These are phyloP conservation scores for Pontederia crassipes DNA, from an alignment of 176 grass and related monocot species.

Conservation along the genomic window DNA sequence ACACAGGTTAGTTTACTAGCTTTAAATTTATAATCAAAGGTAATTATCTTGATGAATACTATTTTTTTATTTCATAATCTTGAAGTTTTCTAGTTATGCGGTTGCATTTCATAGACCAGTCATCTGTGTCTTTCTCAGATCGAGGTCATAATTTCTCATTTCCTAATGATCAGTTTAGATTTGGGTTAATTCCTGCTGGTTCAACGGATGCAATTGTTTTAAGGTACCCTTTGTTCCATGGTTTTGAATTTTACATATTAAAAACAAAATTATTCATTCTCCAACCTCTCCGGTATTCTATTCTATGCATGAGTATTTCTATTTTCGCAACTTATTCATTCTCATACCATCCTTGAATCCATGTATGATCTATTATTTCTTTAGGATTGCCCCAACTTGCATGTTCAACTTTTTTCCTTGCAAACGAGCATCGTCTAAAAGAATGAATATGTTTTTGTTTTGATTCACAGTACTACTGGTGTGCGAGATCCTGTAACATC, in stretches of 20 bases:
- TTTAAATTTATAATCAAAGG: not conserved
- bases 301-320: too few species aligned
- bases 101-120: not conserved
- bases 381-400: too few species aligned
- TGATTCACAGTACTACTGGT: constrained; percentile 68
- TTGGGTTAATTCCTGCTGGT: constrained; percentile 92
- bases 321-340: too few species aligned
- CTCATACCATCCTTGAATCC: too few species aligned
- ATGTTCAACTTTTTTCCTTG: too few species aligned
- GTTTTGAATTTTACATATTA: not conserved
- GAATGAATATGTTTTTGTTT: not conserved
- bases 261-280: not conserved
- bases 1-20: constrained; percentile 13
- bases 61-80: not conserved
- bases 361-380: too few species aligned
- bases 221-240: constrained; percentile 37
- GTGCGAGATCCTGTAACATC: constrained; percentile 83
- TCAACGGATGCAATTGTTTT: constrained; percentile 96
- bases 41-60: not conserved
- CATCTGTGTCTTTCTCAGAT: constrained; percentile 35
- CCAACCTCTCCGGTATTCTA: too few species aligned
- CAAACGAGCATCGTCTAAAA: not conserved
- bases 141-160: constrained; percentile 40
- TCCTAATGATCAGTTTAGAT: constrained; percentile 86
- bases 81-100: not conserved